phyloP scores from a whole-genome alignment of 805 yeast genomes.

The Diddensiella transvaalensis region DNA sequence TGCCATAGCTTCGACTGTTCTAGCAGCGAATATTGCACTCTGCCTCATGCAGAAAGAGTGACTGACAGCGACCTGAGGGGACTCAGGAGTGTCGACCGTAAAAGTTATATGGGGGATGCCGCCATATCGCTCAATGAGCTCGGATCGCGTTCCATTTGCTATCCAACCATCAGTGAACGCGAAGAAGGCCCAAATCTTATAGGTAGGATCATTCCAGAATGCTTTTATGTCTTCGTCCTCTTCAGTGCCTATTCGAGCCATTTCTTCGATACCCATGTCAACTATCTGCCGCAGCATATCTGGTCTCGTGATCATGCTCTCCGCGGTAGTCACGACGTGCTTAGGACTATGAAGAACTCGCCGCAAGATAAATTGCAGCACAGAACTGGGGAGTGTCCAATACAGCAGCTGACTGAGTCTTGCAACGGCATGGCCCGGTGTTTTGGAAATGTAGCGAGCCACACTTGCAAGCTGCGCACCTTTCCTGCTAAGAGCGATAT shows the following conservation, averaged over 20 bases:
- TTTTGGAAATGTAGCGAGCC: slow-evolving; percentile 25
- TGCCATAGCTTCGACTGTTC: slow-evolving; percentile 2
- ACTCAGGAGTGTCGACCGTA: slow-evolving; percentile 25
- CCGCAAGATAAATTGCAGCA: slow-evolving; percentile 23
- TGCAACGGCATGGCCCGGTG: slow-evolving; percentile 15
- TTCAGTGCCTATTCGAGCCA: slow-evolving; percentile 41
- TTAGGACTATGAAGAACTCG: slow-evolving; percentile 29
- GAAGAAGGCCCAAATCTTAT: slow-evolving; percentile 52
- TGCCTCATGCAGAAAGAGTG: slow-evolving; percentile 63
- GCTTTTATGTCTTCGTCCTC: slow-evolving; percentile 38
- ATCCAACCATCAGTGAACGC: slow-evolving; percentile 69
- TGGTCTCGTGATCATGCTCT: slow-evolving; percentile 40
- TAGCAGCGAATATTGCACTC: slow-evolving; percentile 44
- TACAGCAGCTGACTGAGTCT: slow-evolving; percentile 14
- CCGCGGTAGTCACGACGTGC: slow-evolving; percentile 37
- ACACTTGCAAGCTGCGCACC: slow-evolving; percentile 36
- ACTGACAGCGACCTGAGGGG: slow-evolving; percentile 28
- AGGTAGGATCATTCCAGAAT: slow-evolving; percentile 45
- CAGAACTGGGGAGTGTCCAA: slow-evolving; percentile 26
- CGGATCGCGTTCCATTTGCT: slow-evolving; percentile 45
- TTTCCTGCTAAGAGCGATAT: slow-evolving; percentile 48
- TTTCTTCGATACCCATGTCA: slow-evolving; percentile 57
- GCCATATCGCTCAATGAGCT: slow-evolving; percentile 39
- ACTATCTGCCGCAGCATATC: slow-evolving; percentile 52
- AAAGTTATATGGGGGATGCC: slow-evolving; percentile 32